Percentiles rank a stretch among this genome's conserved stretches.
phyloP scores from a whole-genome alignment of 2,329 filamentous ascomycete species.

The Neodidymelliopsis sp. region DNA sequence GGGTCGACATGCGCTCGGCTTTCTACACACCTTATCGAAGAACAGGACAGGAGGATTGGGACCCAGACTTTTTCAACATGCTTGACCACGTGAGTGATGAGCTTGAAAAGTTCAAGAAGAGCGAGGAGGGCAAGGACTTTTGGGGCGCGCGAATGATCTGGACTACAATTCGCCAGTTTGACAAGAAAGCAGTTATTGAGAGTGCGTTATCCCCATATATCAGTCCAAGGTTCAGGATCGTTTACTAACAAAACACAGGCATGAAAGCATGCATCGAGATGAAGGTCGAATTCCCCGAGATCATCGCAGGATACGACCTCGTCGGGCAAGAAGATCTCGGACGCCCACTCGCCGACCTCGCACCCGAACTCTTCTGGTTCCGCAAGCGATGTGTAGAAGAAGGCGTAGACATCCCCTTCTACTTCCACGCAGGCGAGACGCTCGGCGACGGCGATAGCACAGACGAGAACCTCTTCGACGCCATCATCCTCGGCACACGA shows the following conservation, averaged over 20 bases:
- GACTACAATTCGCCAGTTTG: conserved; percentile 73
- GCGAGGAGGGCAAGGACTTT: conserved; percentile 75
- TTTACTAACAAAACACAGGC: conserved; percentile 35
- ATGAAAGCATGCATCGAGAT: conserved; percentile 89
- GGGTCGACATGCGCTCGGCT: conserved; percentile 80
- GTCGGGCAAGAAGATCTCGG: conserved; percentile 88
- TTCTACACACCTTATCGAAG: conserved; percentile 76
- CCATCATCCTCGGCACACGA: conserved; percentile 82
- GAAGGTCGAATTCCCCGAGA: conserved; percentile 78
- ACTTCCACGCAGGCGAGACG: conserved; percentile 93
- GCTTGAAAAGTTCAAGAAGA: conserved; percentile 75
- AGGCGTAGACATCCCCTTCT: conserved; percentile 85
- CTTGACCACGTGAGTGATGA: conserved; percentile 80
- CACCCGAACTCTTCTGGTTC: conserved; percentile 93
- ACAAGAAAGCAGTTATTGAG: conserved; percentile 72
- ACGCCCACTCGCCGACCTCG: conserved; percentile 75
- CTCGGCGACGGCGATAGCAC: conserved; percentile 78
- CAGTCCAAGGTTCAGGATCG: background rate
- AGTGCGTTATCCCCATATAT: conserved; percentile 49
- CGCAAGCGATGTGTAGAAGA: conserved; percentile 81
- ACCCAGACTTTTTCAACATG: conserved; percentile 72
- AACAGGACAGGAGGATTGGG: conserved; percentile 69
- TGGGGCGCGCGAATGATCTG: conserved; percentile 88
- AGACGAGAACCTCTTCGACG: conserved; percentile 89
- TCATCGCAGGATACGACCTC: conserved; percentile 87